Conservation (phyloP, 352 stramenopile genomes). For the Phytophthora foliorum region DNA sequence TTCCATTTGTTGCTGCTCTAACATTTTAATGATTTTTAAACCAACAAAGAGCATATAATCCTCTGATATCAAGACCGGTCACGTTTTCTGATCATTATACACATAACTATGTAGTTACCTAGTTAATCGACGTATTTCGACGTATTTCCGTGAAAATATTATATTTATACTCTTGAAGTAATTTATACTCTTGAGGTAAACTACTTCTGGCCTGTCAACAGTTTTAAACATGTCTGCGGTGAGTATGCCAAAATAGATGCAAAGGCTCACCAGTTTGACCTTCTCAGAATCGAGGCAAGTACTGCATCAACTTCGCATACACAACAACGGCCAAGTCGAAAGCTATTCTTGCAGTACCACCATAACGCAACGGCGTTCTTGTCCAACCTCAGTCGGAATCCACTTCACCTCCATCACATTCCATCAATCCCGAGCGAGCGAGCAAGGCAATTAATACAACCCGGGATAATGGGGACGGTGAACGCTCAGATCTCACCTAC, state of each 20-base stretch:
- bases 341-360: slow-evolving; percentile 14
- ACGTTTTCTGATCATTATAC: too few relatives aligned
- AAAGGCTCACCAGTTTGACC: too few relatives aligned
- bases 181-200: too few relatives aligned
- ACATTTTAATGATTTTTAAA: not conserved
- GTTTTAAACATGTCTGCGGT: too few relatives aligned
- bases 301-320: not conserved
- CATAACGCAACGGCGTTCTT: slow-evolving; percentile 3
- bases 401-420: slow-evolving; percentile 8
- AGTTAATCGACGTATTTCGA: too few relatives aligned
- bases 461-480: slow-evolving; percentile 4
- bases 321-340: not conserved
- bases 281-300: slow-evolving; percentile 2
- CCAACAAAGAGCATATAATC: not conserved
- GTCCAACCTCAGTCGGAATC: slow-evolving; percentile 6
- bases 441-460: not conserved
- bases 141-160: too few relatives aligned
- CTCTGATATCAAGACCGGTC: not conserved
- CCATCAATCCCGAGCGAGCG: not conserved
- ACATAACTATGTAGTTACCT: too few relatives aligned
- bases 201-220: too few relatives aligned
- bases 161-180: too few relatives aligned
- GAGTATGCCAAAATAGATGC: too few relatives aligned
- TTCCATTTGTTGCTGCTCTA: not conserved
- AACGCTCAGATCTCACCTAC: slow-evolving; percentile 25